A percentile compares a stretch with the other conserved stretches of the same genome.
These are phyloP conservation scores for Eimeria falciformis DNA, from an alignment of 169 alveolate species.

Conservation along the genomic window DNA sequence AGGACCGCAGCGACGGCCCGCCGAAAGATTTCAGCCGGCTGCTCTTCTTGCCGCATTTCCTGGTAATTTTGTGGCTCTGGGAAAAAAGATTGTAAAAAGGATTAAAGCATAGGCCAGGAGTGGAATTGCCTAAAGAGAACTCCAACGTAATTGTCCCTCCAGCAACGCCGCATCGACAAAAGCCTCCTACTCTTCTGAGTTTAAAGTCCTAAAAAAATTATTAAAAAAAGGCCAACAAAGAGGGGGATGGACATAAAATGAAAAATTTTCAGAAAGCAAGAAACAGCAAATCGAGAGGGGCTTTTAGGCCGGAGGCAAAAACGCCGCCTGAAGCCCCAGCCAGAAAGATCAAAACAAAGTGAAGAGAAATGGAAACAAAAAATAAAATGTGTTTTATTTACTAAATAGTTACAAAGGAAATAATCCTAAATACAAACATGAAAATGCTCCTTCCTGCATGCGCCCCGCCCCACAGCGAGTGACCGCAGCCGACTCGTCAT, in stretches of 20 bases:
- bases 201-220: not conserved
- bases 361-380: not conserved
- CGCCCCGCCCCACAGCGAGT: slow-evolving; percentile 49
- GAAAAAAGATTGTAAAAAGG: not conserved
- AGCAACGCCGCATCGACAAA: not conserved
- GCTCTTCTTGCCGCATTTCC: not conserved
- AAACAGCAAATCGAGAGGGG: not conserved
- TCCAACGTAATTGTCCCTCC: not conserved
- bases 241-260: not conserved
- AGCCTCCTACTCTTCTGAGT: not conserved
- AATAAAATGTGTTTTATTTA: not conserved
- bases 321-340: not conserved
- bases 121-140: not conserved
- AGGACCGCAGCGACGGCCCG: slow-evolving; percentile 72
- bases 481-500: slow-evolving; percentile 61
- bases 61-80: not conserved
- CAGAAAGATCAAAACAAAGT: not conserved
- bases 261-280: not conserved
- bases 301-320: not conserved
- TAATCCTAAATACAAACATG: not conserved
- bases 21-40: slow-evolving; percentile 51
- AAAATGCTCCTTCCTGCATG: not conserved
- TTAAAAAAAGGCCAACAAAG: not conserved
- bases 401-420: not conserved
- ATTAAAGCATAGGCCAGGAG: not conserved